Evolutionary conservation across 2,329 filamentous ascomycete genomes (phyloP).

Genomic region (Cladosporium sp.): DNA sequence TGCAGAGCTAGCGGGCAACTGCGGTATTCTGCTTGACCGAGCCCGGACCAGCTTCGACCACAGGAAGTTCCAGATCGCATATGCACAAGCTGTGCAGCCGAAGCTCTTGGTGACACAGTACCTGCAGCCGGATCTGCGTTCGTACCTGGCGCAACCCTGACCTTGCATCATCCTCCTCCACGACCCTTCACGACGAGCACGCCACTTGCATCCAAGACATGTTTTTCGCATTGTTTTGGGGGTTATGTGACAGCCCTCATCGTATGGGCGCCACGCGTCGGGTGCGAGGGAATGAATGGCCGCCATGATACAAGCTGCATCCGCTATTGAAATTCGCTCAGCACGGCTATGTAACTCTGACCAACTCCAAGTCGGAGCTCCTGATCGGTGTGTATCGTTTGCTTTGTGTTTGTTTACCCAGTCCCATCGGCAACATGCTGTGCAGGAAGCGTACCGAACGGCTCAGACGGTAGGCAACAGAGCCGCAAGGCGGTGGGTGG

Average conservation of each 20-base stretch:
- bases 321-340: not conserved
- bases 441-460: slow-evolving; percentile 14
- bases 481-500: slow-evolving; percentile 20
- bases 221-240: slow-evolving; percentile 7
- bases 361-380: not conserved
- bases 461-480: slow-evolving; percentile 1
- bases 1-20: slow-evolving; percentile 5
- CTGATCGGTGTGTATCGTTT: slow-evolving; percentile 11
- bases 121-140: slow-evolving; percentile 25
- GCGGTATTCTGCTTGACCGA: slow-evolving; percentile 17
- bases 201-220: slow-evolving; percentile 5
- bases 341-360: slow-evolving; percentile 1
- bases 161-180: slow-evolving; percentile 18
- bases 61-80: slow-evolving; percentile 21
- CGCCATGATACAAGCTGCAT: slow-evolving; percentile 16
- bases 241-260: slow-evolving; percentile 21
- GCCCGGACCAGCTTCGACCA: slow-evolving; percentile 20
- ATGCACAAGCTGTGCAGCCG: slow-evolving; percentile 6
- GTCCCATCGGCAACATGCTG: not conserved
- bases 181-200: not conserved
- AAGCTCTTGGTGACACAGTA: slow-evolving; percentile 21
- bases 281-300: slow-evolving; percentile 19
- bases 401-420: slow-evolving; percentile 19
- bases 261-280: slow-evolving; percentile 23
- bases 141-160: slow-evolving; percentile 12